Evolutionary conservation across 1,284 basidiomycete species (phyloP).

Genomic region (Vanrija pseudolonga): DNA sequence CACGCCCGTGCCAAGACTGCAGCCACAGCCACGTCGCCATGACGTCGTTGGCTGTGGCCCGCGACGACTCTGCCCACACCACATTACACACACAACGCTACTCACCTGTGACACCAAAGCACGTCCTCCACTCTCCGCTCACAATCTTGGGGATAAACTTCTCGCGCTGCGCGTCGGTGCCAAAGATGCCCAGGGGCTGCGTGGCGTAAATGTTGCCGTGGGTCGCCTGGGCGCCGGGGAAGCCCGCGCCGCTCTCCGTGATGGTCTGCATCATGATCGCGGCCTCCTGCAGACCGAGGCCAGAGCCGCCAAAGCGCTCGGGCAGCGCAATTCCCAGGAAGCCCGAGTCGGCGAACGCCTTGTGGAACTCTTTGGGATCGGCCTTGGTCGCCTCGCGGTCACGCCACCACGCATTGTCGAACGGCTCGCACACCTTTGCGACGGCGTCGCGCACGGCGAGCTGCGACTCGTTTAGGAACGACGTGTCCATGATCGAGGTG

Average conservation of each 20-base stretch:
- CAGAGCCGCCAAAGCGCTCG: conserved; percentile 13
- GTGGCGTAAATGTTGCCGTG: conserved; percentile 19
- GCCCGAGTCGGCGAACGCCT: conserved; percentile 16
- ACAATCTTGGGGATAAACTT: conserved; percentile 17
- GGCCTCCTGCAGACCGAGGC: conserved; percentile 13
- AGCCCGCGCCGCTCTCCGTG: conserved; percentile 16
- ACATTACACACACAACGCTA: too few relatives aligned
- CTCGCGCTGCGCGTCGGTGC: conserved; percentile 15
- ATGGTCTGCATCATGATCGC: conserved; percentile 20
- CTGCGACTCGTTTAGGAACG: conserved; percentile 17
- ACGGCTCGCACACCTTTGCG: conserved; percentile 2
- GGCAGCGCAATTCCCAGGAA: conserved; percentile 18
- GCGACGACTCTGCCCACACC: too few relatives aligned
- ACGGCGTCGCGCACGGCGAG: conserved; percentile 11
- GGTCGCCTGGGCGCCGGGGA: conserved; percentile 16
- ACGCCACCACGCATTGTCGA: conserved; percentile 17
- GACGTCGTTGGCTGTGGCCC: too few relatives aligned
- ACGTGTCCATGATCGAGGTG: conserved; percentile 15
- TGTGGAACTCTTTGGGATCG: conserved; percentile 19
- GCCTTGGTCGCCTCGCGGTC: conserved; percentile 11
- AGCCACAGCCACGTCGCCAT: too few relatives aligned
- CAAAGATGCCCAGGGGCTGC: conserved; percentile 16
- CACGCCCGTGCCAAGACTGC: too few relatives aligned
- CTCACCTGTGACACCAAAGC: conserved; percentile 11
- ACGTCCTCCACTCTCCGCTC: conserved; percentile 13